Base-by-base conservation (phyloP, 2,329 filamentous ascomycete species). In the Penicillium sp. region DNA sequence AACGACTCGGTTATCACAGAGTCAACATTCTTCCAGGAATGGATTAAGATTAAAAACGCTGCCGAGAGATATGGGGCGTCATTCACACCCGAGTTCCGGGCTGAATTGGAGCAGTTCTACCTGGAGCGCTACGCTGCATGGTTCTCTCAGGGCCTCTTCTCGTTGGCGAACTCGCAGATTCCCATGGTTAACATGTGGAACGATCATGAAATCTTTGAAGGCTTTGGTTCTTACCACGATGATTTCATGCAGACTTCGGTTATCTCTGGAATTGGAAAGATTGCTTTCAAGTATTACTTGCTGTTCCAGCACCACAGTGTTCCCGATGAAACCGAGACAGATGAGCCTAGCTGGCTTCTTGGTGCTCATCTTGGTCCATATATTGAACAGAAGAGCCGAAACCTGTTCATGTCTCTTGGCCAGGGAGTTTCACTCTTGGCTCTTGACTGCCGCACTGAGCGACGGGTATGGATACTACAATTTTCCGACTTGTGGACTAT, bases 171-270 rank as follows among this genome's bases (percentile, higher is more conserved):
- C 65, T 89, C 89, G 2, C 93, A 97, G 71, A 97, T 99, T 44
- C 92, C 94, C 9, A 97, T 97, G 92, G 85, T 99, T 66, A 99
- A 99, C 72, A 92, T 99, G 73, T 97, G 89, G 81, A 93, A 97
- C 72, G 94, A 97, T 66, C 94, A 97, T 70, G 90, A 94, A 64
- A 89, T 92, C 64, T 92, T 92, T 61, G 89, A 92, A 74, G 94
- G 95, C 1, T 99, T 88, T 70, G 94, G 94, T 7, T 96, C 92
- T 0, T 99, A 97, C 72, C 87, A 92, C 4, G 85, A 97, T 63
- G 85, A 90, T 63, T 94, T 96, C 68, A 97, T 97, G 91, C 85
- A 84, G 62, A 90, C 90, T 3, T 89, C 90, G 0, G 90, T 97
- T 0, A 96, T 99, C 71, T 88, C 87, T 2, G 94, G 95, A 0